A percentile compares a stretch with the other conserved stretches of the same genome.
Conservation (phyloP, 139 green algal genomes). For the Chlamydomonas incerta region DNA sequence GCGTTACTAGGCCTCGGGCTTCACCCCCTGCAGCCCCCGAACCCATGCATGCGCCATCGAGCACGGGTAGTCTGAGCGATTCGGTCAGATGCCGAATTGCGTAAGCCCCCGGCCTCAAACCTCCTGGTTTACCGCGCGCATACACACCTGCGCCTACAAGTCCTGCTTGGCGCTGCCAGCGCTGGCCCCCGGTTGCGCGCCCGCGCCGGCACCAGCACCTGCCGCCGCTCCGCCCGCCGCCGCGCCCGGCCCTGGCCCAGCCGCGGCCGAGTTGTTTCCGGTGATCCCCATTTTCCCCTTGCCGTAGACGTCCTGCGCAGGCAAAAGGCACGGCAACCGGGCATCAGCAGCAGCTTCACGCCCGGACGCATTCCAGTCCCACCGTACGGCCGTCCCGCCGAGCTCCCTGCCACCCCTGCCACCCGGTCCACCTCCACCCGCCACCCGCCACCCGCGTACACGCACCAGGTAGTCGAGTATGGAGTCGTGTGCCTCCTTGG, state of each 20-base stretch:
- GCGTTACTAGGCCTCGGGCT: no score
- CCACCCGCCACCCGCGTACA: neutral
- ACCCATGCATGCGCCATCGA: no score
- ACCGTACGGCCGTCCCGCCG: neutral
- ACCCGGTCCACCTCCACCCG: neutral
- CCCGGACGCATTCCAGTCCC: neutral
- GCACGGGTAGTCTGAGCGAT: no score
- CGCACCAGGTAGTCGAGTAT: slow-evolving; percentile 68
- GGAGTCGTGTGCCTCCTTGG: slow-evolving; percentile 58
- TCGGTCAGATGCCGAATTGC: no score
- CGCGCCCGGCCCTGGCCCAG: neutral
- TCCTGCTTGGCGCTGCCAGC: neutral
- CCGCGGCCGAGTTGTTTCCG: neutral
- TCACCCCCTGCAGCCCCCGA: no score
- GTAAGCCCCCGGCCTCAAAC: no score
- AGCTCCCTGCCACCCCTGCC: neutral
- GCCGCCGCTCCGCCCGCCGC: neutral
- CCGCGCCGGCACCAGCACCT: neutral
- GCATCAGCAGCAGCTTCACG: neutral
- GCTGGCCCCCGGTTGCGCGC: neutral
- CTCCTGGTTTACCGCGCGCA: no score
- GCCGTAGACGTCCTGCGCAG: slow-evolving; percentile 38
- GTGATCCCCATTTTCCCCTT: slow-evolving; percentile 41
- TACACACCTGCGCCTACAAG: no score
- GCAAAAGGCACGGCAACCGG: neutral